Percentiles rank a stretch among this genome's conserved stretches.
phyloP scores from a whole-genome alignment of 257 asterid genomes.

The Nicotiana knightiana region DNA sequence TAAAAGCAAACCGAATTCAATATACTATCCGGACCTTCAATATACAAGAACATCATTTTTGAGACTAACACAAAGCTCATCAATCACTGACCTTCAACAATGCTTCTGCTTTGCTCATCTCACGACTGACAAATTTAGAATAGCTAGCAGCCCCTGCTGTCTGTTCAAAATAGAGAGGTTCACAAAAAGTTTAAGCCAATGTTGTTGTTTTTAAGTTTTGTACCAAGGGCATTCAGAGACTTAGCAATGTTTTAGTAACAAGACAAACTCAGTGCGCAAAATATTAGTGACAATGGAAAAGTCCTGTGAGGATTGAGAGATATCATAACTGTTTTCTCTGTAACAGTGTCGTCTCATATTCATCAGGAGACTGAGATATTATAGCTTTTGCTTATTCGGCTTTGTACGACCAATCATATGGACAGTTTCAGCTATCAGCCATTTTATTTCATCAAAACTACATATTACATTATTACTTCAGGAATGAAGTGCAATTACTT shows the following conservation, averaged over 20 bases:
- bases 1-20: slow-evolving; percentile 24
- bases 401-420: background rate
- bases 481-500: background rate
- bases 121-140: slow-evolving; percentile 90
- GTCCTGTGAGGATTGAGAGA: background rate
- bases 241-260: background rate
- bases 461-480: background rate
- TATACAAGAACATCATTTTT: background rate
- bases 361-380: background rate
- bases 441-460: background rate
- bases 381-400: background rate
- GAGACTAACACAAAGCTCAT: slow-evolving; percentile 3
- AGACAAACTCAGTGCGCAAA: background rate
- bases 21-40: slow-evolving; percentile 1
- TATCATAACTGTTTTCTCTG: background rate
- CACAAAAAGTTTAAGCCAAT: background rate
- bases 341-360: background rate
- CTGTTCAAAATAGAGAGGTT: slow-evolving; percentile 35
- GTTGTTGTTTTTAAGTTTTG: background rate
- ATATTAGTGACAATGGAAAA: background rate
- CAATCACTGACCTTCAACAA: slow-evolving; percentile 59
- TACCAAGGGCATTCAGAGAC: background rate
- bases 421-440: background rate
- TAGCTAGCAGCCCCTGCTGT: slow-evolving; percentile 82
- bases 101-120: slow-evolving; percentile 99